Conservation (phyloP, 495 filamentous ascomycete species). For the Hypoxylon trugodes region DNA sequence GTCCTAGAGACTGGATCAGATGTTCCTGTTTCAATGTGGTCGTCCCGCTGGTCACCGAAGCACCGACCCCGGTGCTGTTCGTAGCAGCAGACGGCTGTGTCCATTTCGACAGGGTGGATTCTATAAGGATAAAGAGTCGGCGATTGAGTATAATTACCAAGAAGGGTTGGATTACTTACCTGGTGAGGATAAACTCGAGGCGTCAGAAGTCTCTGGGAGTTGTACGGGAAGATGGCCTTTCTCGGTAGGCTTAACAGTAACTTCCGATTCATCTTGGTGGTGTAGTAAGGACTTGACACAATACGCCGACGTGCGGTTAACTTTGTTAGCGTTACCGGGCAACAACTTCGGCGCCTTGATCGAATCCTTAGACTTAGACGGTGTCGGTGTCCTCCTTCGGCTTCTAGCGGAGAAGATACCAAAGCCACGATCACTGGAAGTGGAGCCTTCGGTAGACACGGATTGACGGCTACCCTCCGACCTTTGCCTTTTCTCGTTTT, state of each 20-base stretch:
- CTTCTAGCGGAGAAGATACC: slow-evolving; percentile 45
- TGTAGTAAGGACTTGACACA: slow-evolving; percentile 34
- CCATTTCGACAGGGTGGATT: slow-evolving; percentile 54
- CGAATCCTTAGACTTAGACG: slow-evolving; percentile 22
- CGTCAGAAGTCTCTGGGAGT: slow-evolving; percentile 25
- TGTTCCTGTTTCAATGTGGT: slow-evolving; percentile 19
- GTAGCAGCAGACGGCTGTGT: slow-evolving; percentile 48
- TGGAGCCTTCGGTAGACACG: slow-evolving; percentile 48
- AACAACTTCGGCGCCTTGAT: not conserved
- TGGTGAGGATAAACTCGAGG: slow-evolving; percentile 37
- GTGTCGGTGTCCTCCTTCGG: slow-evolving; percentile 36
- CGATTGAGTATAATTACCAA: not conserved
- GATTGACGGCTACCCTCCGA: slow-evolving; percentile 41
- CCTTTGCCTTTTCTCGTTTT: slow-evolving; percentile 44
- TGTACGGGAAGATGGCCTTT: slow-evolving; percentile 33
- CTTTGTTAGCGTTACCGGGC: not conserved
- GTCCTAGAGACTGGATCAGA: slow-evolving; percentile 47
- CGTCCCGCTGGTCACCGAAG: slow-evolving; percentile 18
- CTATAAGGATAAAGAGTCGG: slow-evolving; percentile 35
- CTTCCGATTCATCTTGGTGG: slow-evolving; percentile 25
- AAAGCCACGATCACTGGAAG: slow-evolving; percentile 44
- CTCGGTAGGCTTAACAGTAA: slow-evolving; percentile 24
- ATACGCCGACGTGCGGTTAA: slow-evolving; percentile 29
- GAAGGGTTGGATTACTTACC: slow-evolving; percentile 19
- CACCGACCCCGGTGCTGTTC: slow-evolving; percentile 40